These are phyloP conservation scores for Tagetes patula DNA, from an alignment of 129 eudicot species.

Conservation along the genomic window DNA sequence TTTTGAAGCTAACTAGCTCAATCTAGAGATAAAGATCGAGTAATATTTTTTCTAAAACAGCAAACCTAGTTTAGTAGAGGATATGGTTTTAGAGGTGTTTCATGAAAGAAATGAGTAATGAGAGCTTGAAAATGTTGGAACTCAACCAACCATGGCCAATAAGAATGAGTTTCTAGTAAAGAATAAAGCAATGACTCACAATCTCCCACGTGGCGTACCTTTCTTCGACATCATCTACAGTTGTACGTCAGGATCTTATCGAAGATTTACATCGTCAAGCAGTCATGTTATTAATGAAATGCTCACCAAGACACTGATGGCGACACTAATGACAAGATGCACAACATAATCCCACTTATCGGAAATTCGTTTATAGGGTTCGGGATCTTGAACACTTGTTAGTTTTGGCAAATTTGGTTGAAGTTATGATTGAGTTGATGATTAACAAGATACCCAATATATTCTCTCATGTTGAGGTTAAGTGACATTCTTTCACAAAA, in stretches of 20 bases:
- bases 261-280: constrained; percentile 28
- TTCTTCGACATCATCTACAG: constrained; percentile 32
- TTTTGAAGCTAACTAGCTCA: constrained; percentile 3
- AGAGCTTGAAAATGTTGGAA: constrained; percentile 48
- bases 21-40: constrained; percentile 28
- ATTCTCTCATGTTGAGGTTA: constrained; percentile 20
- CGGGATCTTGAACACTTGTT: background rate
- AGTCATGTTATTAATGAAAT: constrained; percentile 33
- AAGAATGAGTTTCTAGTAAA: constrained; percentile 28
- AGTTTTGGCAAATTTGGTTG: background rate
- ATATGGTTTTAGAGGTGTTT: constrained; percentile 23
- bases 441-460: constrained; percentile 26
- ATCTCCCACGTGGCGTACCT: constrained; percentile 42
- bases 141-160: constrained; percentile 52
- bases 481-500: constrained; percentile 33
- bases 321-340: constrained; percentile 1
- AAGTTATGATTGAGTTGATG: constrained; percentile 23
- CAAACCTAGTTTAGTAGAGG: constrained; percentile 28
- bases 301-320: constrained; percentile 13
- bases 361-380: background rate
- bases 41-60: constrained; percentile 26
- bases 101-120: constrained; percentile 26
- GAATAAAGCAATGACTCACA: constrained; percentile 48
- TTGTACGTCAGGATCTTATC: constrained; percentile 30
- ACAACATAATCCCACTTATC: background rate